Evolutionary conservation across 2,329 filamentous ascomycete genomes (phyloP).

Genomic region (Ophiostoma himal-ulmi): DNA sequence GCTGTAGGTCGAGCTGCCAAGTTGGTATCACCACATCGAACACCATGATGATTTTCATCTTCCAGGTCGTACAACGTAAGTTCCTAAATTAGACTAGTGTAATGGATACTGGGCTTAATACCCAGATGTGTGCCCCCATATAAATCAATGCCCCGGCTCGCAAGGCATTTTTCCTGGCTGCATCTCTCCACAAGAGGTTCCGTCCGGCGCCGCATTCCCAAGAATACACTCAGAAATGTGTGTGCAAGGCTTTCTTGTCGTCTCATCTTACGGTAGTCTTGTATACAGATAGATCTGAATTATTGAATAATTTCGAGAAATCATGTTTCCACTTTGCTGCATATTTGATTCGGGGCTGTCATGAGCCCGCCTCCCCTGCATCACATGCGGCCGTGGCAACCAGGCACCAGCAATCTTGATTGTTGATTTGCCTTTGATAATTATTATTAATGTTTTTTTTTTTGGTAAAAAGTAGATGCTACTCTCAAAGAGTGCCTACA

Average conservation of each 20-base stretch:
- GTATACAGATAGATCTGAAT: background rate
- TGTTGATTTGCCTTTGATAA: background rate
- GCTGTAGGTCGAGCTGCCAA: too few relatives aligned
- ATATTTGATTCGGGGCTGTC: constrained; percentile 12
- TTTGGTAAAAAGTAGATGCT: background rate
- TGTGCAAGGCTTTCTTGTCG: constrained; percentile 18
- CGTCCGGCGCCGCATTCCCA: constrained; percentile 1
- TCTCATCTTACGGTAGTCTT: background rate
- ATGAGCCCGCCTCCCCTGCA: background rate
- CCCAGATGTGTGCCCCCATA: background rate
- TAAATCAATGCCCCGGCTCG: constrained; percentile 9
- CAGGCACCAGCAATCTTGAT: constrained; percentile 13
- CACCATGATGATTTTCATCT: background rate
- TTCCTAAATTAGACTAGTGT: background rate
- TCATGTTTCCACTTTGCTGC: constrained; percentile 14
- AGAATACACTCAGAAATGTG: background rate
- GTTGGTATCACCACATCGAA: background rate
- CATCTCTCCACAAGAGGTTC: constrained; percentile 1
- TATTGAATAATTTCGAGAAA: background rate
- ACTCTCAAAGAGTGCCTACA: background rate
- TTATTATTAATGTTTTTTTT: background rate
- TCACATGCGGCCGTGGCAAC: background rate
- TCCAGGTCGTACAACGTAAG: background rate
- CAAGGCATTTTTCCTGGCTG: constrained; percentile 15
- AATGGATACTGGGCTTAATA: background rate